Percentiles rank a stretch among this genome's conserved stretches.
These are phyloP conservation scores for Inga oerstediana DNA, from an alignment of 306 rosid species.

Conservation along the genomic window DNA sequence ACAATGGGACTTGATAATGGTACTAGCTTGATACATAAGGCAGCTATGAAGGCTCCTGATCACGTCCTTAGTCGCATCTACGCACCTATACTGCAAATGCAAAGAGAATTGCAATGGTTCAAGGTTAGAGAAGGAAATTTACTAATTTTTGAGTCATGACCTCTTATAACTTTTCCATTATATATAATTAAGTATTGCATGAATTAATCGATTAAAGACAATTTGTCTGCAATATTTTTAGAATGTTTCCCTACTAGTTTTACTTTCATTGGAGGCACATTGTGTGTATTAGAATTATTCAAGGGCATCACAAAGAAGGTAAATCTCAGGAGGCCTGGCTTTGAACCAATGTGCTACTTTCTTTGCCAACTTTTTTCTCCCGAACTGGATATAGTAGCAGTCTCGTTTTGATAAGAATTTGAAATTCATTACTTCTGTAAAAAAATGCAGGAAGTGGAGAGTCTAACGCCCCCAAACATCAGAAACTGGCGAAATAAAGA, in stretches of 20 bases:
- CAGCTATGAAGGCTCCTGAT: neutral
- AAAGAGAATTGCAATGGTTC: neutral
- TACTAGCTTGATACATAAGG: neutral
- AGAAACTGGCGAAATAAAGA: neutral
- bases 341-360: neutral
- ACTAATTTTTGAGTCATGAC: neutral
- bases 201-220: neutral
- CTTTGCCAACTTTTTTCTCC: neutral
- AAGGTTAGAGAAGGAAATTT: neutral
- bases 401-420: neutral
- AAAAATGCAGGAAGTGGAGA: constrained; percentile 27
- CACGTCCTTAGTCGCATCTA: neutral
- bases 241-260: neutral
- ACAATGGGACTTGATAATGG: too few species aligned
- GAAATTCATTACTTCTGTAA: neutral
- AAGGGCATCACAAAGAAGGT: too few species aligned
- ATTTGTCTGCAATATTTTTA: neutral
- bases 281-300: too few species aligned
- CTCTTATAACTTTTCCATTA: neutral
- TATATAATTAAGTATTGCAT: neutral
- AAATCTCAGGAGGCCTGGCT: neutral
- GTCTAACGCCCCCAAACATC: neutral
- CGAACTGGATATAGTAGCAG: neutral
- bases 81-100: neutral
- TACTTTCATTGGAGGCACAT: neutral